Base-by-base conservation (phyloP, 2,329 filamentous ascomycete species). In the Aspergillus brasiliensis region DNA sequence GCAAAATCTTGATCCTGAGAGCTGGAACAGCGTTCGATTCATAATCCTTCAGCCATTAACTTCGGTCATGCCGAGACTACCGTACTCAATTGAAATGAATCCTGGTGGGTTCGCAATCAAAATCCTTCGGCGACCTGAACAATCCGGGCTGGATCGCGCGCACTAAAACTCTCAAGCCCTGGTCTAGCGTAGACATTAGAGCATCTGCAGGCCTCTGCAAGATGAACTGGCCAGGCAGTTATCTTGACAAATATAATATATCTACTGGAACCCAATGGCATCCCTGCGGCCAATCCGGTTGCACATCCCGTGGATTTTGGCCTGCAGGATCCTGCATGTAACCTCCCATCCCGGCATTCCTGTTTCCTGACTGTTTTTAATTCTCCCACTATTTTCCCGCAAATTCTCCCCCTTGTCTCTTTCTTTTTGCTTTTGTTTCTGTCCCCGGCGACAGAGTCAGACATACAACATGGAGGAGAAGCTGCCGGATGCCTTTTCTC, bases 401-500 rank as follows among this genome's bases (percentile, higher is more conserved):
- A 6, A 19, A n/a, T 10, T 27, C 10, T 34, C 5, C 19, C 19
- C 6, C 38, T 40, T 27, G 28, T 31, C 25, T 44, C 23, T 34
- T 47, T 17, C 23, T 42, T 5, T 21, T 49, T 40, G 5, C 27
- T 66, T 52, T 31, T 31, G 17, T 11, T 17, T 38, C 31, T 23
- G 19, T 38, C 31, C n/a, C 15, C 4, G 11, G 4, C 31, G 11
- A 13, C 19, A 23, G 8, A 7, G 10, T 15, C 2, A 21, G 6
- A 23, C 11, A 10, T 44, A 5, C 13, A 21, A 23, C 21, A 53
- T 53, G 65, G 62, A 56, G 19, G 62, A 64, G 27, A 65, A 62
- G 52, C 5, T 11, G 19, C 40, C 40, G 11, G 48, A 62, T 15
- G 28, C 55, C 21, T 53, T 51, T 8, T 19, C 51, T 5, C 56